These are phyloP conservation scores for Marasmius tenuissimus DNA, from an alignment of 1,284 basidiomycete species.

Conservation along the genomic window DNA sequence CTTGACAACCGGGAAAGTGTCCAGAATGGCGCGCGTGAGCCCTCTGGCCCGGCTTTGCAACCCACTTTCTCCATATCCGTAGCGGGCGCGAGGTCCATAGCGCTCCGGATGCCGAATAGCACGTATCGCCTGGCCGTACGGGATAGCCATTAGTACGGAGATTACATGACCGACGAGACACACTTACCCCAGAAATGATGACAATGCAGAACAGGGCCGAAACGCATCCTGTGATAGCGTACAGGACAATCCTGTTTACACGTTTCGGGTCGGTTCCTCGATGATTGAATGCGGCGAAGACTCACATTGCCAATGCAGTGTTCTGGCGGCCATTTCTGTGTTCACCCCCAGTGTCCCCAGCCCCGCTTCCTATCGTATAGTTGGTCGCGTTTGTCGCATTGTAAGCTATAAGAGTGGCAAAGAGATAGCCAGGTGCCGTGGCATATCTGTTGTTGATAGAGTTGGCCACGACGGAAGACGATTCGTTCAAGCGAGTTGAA, in stretches of 20 bases:
- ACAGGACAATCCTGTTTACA: slow-evolving; percentile 73
- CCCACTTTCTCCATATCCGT: slow-evolving; percentile 41
- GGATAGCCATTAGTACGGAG: slow-evolving; percentile 7
- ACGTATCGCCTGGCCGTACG: slow-evolving; percentile 59
- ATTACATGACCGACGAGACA: slow-evolving; percentile 9
- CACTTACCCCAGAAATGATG: slow-evolving; percentile 75
- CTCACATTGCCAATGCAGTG: slow-evolving; percentile 76
- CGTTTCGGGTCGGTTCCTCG: slow-evolving; percentile 6
- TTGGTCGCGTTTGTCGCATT: slow-evolving; percentile 51
- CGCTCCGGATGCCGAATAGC: slow-evolving; percentile 88
- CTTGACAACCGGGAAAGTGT: slow-evolving; percentile 92
- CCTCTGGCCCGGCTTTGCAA: slow-evolving; percentile 76
- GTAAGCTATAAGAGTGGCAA: slow-evolving; percentile 65
- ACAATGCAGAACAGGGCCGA: slow-evolving; percentile 80
- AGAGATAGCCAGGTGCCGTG: slow-evolving; percentile 56
- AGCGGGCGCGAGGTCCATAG: slow-evolving; percentile 73
- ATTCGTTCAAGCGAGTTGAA: slow-evolving; percentile 56
- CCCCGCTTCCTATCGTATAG: slow-evolving; percentile 11
- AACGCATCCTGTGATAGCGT: slow-evolving; percentile 83
- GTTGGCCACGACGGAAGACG: slow-evolving; percentile 45
- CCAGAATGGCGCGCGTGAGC: slow-evolving; percentile 85
- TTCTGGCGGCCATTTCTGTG: slow-evolving; percentile 29
- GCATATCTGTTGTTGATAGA: slow-evolving; percentile 45
- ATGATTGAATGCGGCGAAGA: slow-evolving; percentile 11
- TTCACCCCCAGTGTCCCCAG: slow-evolving; percentile 12